Conservation (phyloP, 129 eudicot genomes). For the Flaveria linearis region DNA sequence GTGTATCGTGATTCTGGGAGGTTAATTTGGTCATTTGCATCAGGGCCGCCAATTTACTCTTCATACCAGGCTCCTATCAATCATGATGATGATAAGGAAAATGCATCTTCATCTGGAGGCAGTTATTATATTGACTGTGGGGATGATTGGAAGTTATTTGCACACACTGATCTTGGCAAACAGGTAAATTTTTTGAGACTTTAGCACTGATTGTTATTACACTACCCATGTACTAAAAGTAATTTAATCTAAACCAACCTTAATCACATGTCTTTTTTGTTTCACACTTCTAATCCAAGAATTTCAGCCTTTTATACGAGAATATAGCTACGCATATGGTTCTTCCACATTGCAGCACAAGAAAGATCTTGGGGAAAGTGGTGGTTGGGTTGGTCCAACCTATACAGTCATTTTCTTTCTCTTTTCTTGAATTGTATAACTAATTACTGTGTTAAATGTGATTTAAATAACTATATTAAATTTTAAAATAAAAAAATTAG, state of each 20-base stretch:
- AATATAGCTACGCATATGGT: background rate
- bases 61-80: conserved; percentile 67
- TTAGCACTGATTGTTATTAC: conserved; percentile 11
- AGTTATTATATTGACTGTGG: conserved; percentile 69
- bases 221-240: background rate
- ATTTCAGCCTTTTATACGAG: background rate
- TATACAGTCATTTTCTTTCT: background rate
- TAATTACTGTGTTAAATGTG: background rate
- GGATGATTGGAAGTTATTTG: conserved; percentile 78
- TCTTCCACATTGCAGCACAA: background rate
- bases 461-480: background rate
- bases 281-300: conserved; percentile 12
- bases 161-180: conserved; percentile 52
- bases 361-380: background rate
- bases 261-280: background rate
- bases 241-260: background rate
- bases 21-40: conserved; percentile 77
- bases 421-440: background rate
- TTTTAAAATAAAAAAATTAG: background rate
- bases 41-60: conserved; percentile 79
- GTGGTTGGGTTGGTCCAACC: background rate
- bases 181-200: conserved; percentile 42
- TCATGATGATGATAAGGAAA: conserved; percentile 48
- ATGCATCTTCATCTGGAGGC: conserved; percentile 41
- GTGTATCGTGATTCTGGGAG: conserved; percentile 55